Base-by-base conservation (phyloP, 345 rosid species). In the Populus euphratica region DNA sequence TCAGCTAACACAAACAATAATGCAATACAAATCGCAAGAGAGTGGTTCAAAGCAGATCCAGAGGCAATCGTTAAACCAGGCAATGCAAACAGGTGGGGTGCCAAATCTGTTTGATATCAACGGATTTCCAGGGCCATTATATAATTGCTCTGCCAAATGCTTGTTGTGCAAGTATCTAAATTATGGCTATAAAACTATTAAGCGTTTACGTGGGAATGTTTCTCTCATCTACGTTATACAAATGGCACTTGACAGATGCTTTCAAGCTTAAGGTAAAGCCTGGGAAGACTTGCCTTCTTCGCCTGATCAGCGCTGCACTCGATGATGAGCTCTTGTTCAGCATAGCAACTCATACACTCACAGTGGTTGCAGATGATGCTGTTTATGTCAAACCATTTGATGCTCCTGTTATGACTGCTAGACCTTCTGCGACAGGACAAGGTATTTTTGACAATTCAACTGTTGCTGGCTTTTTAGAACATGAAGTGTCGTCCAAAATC, bases 261-360 rank as follows among this genome's bases (percentile, higher is more conserved):
- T 73, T 73, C 76, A 73, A 14, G 76, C 33, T 56, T 67, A 73
- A 56, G 68, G 76, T 73, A 36, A 73, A 59, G 67, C 76, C 29
- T 36, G 76, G 68, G 21, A 73, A 73, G 76, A 59, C 64, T 12
- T 36, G 54, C 64, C 68, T 73, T 73, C 68, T 73, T n/a, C 76
- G 76, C 31, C 36, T 73, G 41, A 73, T 73, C 76, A 73, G 56
- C 9, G 76, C 76, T 6, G 76, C 67, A 12, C 76, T 73, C 20
- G 59, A 73, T 8, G 76, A 73, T n/a, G 76, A 73, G 68, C 67
- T 73, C 33, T 73, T 73, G 67, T 73, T 59, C 31, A 73, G 76
- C 35, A 59, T 73, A 59, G 68, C 76, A 35, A 73, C n/a, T n/a
- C 76, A 73, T 67, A 21, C 76, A 20, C 11, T 73, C 7, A 59